phyloP scores from a whole-genome alignment of 176 grass and related monocot species.

The maize (Zea mays) region DNA sequence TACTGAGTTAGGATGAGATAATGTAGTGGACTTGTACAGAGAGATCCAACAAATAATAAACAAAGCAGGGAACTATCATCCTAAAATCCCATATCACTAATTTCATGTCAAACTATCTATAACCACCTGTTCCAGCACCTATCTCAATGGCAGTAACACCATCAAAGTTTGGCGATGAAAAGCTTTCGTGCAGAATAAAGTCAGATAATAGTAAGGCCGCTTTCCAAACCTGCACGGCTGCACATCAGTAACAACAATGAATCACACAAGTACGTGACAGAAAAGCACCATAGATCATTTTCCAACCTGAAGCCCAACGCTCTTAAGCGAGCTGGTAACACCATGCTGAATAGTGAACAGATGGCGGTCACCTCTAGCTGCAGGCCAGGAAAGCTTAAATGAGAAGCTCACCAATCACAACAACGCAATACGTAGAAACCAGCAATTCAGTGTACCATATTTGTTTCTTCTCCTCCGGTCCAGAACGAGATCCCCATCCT shows the following conservation, averaged over 20 bases:
- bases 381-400: background rate
- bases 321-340: conserved; percentile 66
- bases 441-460: conserved; percentile 6
- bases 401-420: background rate
- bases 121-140: conserved; percentile 78
- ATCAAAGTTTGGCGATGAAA: conserved; percentile 60
- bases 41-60: background rate
- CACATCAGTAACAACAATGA: background rate
- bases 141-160: conserved; percentile 69
- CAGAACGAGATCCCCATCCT: conserved; percentile 80
- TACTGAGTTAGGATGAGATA: conserved; percentile 5
- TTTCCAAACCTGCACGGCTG: conserved; percentile 90
- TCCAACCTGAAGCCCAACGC: conserved; percentile 74
- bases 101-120: conserved; percentile 6
- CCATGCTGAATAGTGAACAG: conserved; percentile 64
- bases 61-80: background rate
- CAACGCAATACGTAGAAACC: background rate
- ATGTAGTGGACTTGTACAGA: background rate
- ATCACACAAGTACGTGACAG: background rate
- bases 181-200: conserved; percentile 70
- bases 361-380: conserved; percentile 52
- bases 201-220: conserved; percentile 63
- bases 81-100: conserved; percentile 15
- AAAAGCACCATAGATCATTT: background rate
- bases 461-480: conserved; percentile 45